phyloP scores from a whole-genome alignment of 345 rosid species.

The Corchorus capsularis region DNA sequence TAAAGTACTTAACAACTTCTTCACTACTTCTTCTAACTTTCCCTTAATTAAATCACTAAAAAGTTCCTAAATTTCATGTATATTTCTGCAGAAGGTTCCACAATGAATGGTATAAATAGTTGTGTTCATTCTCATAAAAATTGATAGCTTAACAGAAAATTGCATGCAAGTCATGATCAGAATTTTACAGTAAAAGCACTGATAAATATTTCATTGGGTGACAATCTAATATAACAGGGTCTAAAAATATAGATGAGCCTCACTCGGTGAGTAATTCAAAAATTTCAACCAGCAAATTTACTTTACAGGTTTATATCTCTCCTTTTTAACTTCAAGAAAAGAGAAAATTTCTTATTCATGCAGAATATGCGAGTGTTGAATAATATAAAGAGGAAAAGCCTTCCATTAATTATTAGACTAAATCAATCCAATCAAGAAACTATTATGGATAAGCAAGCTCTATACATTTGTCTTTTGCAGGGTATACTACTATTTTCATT shows the following conservation, averaged over 20 bases:
- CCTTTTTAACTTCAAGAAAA: no score
- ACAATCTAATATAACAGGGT: background rate
- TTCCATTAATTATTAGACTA: background rate
- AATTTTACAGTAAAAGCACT: background rate
- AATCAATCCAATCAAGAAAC: background rate
- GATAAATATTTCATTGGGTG: background rate
- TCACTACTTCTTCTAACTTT: background rate
- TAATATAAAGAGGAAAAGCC: background rate
- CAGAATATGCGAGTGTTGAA: background rate
- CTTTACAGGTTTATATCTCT: background rate
- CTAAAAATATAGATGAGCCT: background rate
- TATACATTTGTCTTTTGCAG: no score
- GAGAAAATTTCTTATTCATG: background rate
- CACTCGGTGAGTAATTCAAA: conserved; percentile 1
- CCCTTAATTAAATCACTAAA: background rate
- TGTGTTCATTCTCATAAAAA: background rate
- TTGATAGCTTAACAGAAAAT: background rate
- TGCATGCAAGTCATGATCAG: background rate
- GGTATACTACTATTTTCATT: background rate
- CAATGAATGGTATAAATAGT: background rate
- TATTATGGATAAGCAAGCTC: background rate
- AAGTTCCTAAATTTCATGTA: background rate
- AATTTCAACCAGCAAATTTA: background rate
- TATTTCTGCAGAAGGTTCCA: background rate
- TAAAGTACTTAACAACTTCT: background rate